phyloP scores from a whole-genome alignment of 2,329 filamentous ascomycete species.

The Xylaria sp. region DNA sequence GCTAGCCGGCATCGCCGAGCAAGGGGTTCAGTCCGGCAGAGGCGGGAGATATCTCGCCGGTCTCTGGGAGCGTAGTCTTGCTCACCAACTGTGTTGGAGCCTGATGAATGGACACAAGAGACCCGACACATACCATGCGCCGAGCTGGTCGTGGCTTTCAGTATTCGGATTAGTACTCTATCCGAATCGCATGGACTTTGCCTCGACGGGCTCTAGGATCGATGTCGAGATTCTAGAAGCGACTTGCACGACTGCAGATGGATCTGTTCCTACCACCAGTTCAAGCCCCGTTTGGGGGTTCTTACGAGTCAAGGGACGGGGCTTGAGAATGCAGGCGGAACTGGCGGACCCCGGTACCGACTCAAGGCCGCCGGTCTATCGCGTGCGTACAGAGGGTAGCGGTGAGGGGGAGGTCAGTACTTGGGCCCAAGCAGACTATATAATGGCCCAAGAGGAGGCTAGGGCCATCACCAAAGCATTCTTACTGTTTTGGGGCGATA shows the following conservation, averaged over 20 bases:
- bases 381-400: background rate
- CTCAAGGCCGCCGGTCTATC: slow-evolving; percentile 12
- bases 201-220: slow-evolving; percentile 3
- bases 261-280: background rate
- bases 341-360: background rate
- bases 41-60: slow-evolving; percentile 33
- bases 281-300: slow-evolving; percentile 17
- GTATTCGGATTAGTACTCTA: slow-evolving; percentile 23
- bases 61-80: slow-evolving; percentile 28
- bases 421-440: slow-evolving; percentile 14
- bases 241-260: slow-evolving; percentile 7
- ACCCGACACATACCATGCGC: slow-evolving; percentile 21
- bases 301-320: slow-evolving; percentile 23
- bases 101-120: slow-evolving; percentile 10
- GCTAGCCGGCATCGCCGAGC: slow-evolving; percentile 33
- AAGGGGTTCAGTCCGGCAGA: slow-evolving; percentile 17
- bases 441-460: slow-evolving; percentile 21
- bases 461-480: slow-evolving; percentile 4
- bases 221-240: slow-evolving; percentile 29
- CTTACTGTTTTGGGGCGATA: slow-evolving; percentile 25
- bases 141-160: slow-evolving; percentile 36
- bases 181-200: slow-evolving; percentile 31
- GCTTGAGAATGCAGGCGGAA: background rate
- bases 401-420: background rate
- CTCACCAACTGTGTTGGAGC: slow-evolving; percentile 32